Evolutionary conservation across 2,329 filamentous ascomycete genomes (phyloP), one percentile per base, ranked within the genome.

Genomic region (Sordariomycetes sp.): DNA sequence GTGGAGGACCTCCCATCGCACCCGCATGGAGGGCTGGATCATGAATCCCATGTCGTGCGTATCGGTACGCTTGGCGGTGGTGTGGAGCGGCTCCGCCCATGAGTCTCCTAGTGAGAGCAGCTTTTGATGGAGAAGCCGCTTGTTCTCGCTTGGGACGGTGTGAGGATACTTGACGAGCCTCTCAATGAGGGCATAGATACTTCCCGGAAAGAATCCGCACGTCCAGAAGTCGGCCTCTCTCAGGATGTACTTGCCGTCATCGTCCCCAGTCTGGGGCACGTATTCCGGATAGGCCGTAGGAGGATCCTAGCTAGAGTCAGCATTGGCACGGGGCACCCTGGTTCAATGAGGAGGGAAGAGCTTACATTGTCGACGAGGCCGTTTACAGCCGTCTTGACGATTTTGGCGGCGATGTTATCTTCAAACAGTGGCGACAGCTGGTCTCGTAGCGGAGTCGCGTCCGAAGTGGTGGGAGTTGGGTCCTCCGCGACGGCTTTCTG

Each of bases 11-110:
- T 79, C 75, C 74, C 76, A 81, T 4, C 75, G 70, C 14, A 74
- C 73, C 40, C 74, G 74, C 57, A 79, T 68, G 1, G 75, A 75
- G 0, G 78, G 78, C 22, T 76, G 72, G 3, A 81, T 75, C 62
- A 81, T 80, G 61, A 81, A 81, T 0, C 74, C 76, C 68, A 81
- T 73, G 53, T 81, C 79, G 57, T 81, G 79, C 0, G 79, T 81
- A 57, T 80, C 76, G 4, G 71, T 79, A 4, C 74, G 71, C 60
- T 61, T 64, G 18, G 69, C 67, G 61, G 69, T 68, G 37, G 59
- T 25, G 61, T 72, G 71, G 0, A 76, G 62, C 0, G 71, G 72
- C 2, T 65, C 68, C 2, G 69, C 65, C 73, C 72, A 75, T 1
- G 62, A 53, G 2, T 58, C 59, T 1, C 68, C 69, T 1, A 70